A percentile compares a stretch with the other conserved stretches of the same genome.
Conservation (phyloP, 768 basidiomycete species). For the Tylopilus vinaceipallidus region DNA sequence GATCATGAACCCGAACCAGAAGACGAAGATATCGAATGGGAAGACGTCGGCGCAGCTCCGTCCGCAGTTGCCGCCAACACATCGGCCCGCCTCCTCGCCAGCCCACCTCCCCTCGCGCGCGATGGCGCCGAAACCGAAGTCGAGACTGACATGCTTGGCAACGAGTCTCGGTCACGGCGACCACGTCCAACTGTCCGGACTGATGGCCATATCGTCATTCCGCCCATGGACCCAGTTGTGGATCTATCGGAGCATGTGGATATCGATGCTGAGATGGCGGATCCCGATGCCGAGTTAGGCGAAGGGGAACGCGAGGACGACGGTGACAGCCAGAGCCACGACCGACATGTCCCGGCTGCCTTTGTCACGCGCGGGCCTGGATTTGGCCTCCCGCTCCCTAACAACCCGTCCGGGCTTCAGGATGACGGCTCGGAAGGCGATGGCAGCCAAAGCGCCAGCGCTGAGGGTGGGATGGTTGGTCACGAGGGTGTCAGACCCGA, state of each 20-base stretch:
- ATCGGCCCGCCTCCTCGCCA: conserved; percentile 18
- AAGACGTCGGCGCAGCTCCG: conserved; percentile 7
- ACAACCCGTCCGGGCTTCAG: conserved; percentile 8
- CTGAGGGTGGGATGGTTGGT: conserved; percentile 9
- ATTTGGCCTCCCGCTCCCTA: conserved; percentile 14
- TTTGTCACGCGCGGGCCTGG: conserved; percentile 16
- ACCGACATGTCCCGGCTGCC: background rate
- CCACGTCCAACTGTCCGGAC: conserved; percentile 28
- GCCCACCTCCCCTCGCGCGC: conserved; percentile 22
- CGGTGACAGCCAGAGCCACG: conserved; percentile 8
- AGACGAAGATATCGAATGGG: conserved; percentile 29
- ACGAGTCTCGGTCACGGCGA: conserved; percentile 14
- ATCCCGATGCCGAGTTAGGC: conserved; percentile 20
- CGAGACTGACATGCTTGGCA: conserved; percentile 23
- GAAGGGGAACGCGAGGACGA: conserved; percentile 5
- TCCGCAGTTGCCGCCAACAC: background rate
- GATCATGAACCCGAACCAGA: conserved; percentile 40
- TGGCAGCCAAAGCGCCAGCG: conserved; percentile 17
- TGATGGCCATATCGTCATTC: conserved; percentile 19
- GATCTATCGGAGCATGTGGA: conserved; percentile 14
- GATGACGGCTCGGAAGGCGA: conserved; percentile 26
- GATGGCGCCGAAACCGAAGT: conserved; percentile 36
- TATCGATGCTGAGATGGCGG: conserved; percentile 30
- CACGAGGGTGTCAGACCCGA: background rate
- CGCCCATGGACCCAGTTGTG: conserved; percentile 6